These are phyloP conservation scores for Cardiospermum halicacabum DNA, from an alignment of 345 rosid species.

Conservation along the genomic window DNA sequence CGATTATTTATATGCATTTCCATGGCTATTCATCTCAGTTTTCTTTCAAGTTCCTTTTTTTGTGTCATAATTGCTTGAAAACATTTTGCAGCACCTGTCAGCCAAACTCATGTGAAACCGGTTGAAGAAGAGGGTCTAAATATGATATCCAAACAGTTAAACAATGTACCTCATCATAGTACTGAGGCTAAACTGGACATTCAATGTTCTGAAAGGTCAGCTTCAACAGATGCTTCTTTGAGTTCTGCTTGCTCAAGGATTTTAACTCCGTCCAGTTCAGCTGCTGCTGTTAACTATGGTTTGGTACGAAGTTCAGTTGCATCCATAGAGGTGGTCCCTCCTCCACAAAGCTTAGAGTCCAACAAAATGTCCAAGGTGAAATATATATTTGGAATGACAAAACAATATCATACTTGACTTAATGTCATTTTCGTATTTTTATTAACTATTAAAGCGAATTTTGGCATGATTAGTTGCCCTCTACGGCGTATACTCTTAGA, in stretches of 20 bases:
- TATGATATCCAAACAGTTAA: slow-evolving; percentile 19
- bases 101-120: slow-evolving; percentile 33
- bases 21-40: neutral
- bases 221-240: slow-evolving; percentile 27
- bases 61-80: slow-evolving; percentile 16
- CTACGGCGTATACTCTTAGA: neutral
- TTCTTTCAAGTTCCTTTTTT: neutral
- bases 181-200: slow-evolving; percentile 32
- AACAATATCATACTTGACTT: neutral
- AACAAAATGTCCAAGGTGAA: slow-evolving; percentile 56
- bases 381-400: slow-evolving; percentile 8
- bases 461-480: neutral
- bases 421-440: neutral
- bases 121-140: slow-evolving; percentile 30
- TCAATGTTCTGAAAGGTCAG: slow-evolving; percentile 33
- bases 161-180: slow-evolving; percentile 29
- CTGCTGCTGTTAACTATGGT: slow-evolving; percentile 24
- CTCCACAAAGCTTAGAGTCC: slow-evolving; percentile 36
- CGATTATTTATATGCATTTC: neutral
- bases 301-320: slow-evolving; percentile 21
- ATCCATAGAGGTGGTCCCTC: slow-evolving; percentile 38
- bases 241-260: slow-evolving; percentile 30
- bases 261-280: slow-evolving; percentile 28
- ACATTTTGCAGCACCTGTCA: slow-evolving; percentile 29
- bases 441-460: neutral